Percentiles rank a stretch among this genome's conserved stretches.
Conservation (phyloP, 2,329 filamentous ascomycete species). For the Fusarium pseudonygamai region DNA sequence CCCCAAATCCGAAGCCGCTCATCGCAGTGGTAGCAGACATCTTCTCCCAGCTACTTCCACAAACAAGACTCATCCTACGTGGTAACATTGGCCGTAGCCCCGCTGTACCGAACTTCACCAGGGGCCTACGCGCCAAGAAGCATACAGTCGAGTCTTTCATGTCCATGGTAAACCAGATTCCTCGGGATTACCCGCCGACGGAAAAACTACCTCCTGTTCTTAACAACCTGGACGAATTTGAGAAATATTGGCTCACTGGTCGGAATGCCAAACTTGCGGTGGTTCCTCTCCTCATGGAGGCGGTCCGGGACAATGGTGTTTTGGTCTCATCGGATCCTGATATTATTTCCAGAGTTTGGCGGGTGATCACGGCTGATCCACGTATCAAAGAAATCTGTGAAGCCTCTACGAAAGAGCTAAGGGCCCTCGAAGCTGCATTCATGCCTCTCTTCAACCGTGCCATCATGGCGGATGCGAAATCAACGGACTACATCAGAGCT, state of each 20-base stretch:
- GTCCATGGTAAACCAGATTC: constrained; percentile 7
- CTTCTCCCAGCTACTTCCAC: constrained; percentile 21
- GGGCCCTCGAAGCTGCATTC: constrained; percentile 44
- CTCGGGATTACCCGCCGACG: background rate
- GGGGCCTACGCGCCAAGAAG: constrained; percentile 15
- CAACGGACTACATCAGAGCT: constrained; percentile 44
- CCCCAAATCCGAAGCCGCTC: constrained; percentile 36
- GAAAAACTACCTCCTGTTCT: constrained; percentile 13
- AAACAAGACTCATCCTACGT: constrained; percentile 23
- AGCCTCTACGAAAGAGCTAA: background rate
- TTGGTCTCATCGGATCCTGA: background rate
- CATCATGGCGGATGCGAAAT: constrained; percentile 40
- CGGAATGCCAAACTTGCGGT: constrained; percentile 8
- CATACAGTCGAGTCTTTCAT: constrained; percentile 35
- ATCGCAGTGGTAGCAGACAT: constrained; percentile 27
- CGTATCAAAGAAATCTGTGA: constrained; percentile 24
- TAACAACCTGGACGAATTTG: constrained; percentile 33
- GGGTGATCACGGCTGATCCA: constrained; percentile 2
- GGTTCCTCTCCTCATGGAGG: constrained; percentile 21
- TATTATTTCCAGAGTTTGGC: constrained; percentile 11
- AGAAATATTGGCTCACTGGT: constrained; percentile 17
- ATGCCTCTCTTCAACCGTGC: constrained; percentile 47
- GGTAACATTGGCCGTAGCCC: constrained; percentile 13
- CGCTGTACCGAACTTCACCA: constrained; percentile 33
- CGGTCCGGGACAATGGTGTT: constrained; percentile 1